These are phyloP conservation scores for Gremmenia infestans DNA, from an alignment of 2,329 filamentous ascomycete genomes.

Conservation along the genomic window DNA sequence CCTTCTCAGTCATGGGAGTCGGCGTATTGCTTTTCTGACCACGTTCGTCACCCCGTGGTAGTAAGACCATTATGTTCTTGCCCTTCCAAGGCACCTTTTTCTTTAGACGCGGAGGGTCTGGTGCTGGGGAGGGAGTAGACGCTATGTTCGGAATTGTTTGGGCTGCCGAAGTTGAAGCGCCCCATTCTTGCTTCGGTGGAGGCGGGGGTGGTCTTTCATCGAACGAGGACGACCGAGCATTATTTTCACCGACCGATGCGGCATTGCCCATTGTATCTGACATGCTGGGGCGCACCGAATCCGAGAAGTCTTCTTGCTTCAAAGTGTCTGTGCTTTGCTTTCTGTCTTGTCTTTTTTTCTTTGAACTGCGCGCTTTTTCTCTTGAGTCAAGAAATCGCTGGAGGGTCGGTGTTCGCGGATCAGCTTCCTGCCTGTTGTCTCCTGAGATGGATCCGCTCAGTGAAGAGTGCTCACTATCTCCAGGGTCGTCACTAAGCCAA, in stretches of 20 bases:
- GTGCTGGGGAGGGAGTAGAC: conserved; percentile 26
- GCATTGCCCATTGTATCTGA: conserved; percentile 18
- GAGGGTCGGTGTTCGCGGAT: conserved; percentile 31
- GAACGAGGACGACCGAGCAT: conserved; percentile 14
- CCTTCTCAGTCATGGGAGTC: conserved; percentile 48
- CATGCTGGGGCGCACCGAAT: conserved; percentile 20
- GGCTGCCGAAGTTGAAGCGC: conserved; percentile 18
- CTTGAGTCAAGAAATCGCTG: conserved; percentile 25
- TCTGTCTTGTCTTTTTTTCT: conserved; percentile 27
- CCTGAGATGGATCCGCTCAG: conserved; percentile 59
- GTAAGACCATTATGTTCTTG: conserved; percentile 66
- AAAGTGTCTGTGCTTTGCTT: conserved; percentile 31
- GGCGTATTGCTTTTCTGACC: conserved; percentile 52
- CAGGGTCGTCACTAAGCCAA: conserved; percentile 77
- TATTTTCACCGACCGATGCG: conserved; percentile 13
- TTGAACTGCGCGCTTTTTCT: conserved; percentile 17
- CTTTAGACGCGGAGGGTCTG: conserved; percentile 52
- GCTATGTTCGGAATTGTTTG: neutral
- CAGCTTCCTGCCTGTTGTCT: conserved; percentile 42
- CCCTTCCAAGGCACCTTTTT: conserved; percentile 73
- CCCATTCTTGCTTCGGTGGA: conserved; percentile 24
- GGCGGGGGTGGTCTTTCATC: conserved; percentile 38
- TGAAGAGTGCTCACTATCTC: conserved; percentile 71
- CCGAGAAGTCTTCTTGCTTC: conserved; percentile 28
- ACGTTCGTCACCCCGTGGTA: conserved; percentile 64